These are phyloP conservation scores for Pestalotiopsis sp. DNA, from an alignment of 2,329 filamentous ascomycete genomes.

Conservation along the genomic window DNA sequence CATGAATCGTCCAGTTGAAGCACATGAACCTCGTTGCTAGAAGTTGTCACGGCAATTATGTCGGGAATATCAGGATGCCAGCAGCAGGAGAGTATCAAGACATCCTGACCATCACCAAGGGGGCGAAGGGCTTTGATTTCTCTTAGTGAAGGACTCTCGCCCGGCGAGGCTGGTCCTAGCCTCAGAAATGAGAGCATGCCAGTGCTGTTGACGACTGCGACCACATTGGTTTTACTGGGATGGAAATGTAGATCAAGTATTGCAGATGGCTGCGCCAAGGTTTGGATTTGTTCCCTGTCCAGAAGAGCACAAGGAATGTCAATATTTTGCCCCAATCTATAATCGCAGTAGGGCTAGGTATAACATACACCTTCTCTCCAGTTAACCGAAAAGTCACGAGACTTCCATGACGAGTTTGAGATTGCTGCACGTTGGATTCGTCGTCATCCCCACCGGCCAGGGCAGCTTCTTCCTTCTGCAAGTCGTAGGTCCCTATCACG, in stretches of 20 bases:
- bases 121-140: slow-evolving; percentile 47
- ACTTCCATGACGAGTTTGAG: slow-evolving; percentile 72
- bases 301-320: slow-evolving; percentile 11
- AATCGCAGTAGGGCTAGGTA: neutral
- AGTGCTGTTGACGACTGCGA: slow-evolving; percentile 79
- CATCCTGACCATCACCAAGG: slow-evolving; percentile 53
- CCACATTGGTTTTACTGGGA: slow-evolving; percentile 51
- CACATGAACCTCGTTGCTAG: slow-evolving; percentile 64
- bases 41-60: slow-evolving; percentile 71
- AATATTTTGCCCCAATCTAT: no score
- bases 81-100: slow-evolving; percentile 71
- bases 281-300: slow-evolving; percentile 58
- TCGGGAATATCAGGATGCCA: slow-evolving; percentile 65
- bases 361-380: neutral
- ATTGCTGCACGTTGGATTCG: slow-evolving; percentile 32
- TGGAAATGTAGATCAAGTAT: slow-evolving; percentile 87
- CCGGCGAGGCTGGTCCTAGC: slow-evolving; percentile 32
- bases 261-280: slow-evolving; percentile 66
- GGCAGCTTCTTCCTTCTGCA: slow-evolving; percentile 51
- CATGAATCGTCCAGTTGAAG: slow-evolving; percentile 48
- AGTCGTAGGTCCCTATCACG: slow-evolving; percentile 82
- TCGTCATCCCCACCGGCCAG: slow-evolving; percentile 24
- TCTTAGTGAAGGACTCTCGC: slow-evolving; percentile 20
- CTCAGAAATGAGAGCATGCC: slow-evolving; percentile 68
- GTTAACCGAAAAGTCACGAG: slow-evolving; percentile 66